Base-by-base conservation (phyloP, 345 rosid species). In the thale cress (Arabidopsis thaliana) region DNA sequence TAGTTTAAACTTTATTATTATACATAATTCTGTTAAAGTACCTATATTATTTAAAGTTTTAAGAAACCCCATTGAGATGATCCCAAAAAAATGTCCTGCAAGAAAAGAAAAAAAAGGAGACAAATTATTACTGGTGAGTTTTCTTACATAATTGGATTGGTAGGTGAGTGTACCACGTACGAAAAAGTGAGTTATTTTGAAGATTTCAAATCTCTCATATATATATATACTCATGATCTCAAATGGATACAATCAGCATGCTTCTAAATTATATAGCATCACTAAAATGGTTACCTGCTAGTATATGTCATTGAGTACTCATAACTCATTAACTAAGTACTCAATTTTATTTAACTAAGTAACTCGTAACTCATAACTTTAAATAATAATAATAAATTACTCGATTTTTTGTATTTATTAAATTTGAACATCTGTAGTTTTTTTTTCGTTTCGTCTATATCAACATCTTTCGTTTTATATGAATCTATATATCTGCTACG, bases 161-260 rank as follows among this genome's bases (percentile, higher is more conserved):
- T 69, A 69, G 74, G 75, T 76, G 79, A 75, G 79, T 45, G 52
- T 67, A 30, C 40, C 66, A 59, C 28, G 61, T 36, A 46, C 50
- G 51, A 74, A 38, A 65, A 56, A 57, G 67, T 66, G 49, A 25
- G 22, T 7, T 8, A 14, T 2, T 57, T 74, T 55, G 30, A 42
- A 55, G 49, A 46, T 64, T 32, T n/a, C n/a, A 74, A 36, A 55
- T 34, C 28, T 63, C 60, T 55, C 34, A 34, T 28, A 25, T 16
- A 16, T 28, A 25, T 28, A 10, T 52, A 52, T 28, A 14, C 67
- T 71, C 50, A 30, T 16, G 20, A 16, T 49, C 12, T 49, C 30
- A 36, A 36, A 56, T 34, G 4, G 41, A 51, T 20, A 60, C 10
- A 24, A 49, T 50, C 41, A 42, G 14, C n/a, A 16, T 37, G 48